Evolutionary conservation across 2,329 filamentous ascomycete genomes (phyloP), one percentile per base, ranked within the genome.

Genomic region (Epichloe gansuensis): DNA sequence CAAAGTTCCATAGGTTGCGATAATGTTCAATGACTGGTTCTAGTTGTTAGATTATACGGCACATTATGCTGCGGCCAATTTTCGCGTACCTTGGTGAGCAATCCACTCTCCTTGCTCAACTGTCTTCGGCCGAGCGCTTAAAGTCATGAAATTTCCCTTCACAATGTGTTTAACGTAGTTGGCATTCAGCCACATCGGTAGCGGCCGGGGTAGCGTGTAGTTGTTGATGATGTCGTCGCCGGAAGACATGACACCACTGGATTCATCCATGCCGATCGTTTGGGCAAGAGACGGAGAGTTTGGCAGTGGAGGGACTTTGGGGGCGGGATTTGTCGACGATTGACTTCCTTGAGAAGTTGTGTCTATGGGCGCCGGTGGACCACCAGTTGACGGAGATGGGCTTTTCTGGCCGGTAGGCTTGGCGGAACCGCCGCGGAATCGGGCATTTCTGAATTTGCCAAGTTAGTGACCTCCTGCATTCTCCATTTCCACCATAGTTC

Each of bases 61-160:
- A 3, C 21, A 21, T 5, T 23, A 12, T n/a, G 38, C 8, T 15
- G 4, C 7, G 7, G 39, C n/a, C 5, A 41, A 21, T 12, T 43
- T 34, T 42, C 15, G 62, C 71, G 64, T 76, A 95, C 91, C 84
- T 76, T 96, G 91, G 68, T 96, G 89, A 56, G 90, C 90, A 60
- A 96, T 78, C 91, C 91, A 97, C 70, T 97, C 91, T 58, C 89
- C 91, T 65, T 89, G 82, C 63, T 96, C 91, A 45, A 96, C 87
- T 52, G 93, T 90, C 73, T 91, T 90, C 23, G 91, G 91, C 64
- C 90, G 85, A 48, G 89, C 89, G 62, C 90, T 94, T 54, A 97
- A 72, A 11, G 91, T 96, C 84, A 95, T 89, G 66, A 97, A 96
- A 72, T 96, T 97, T 54, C 91, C 91, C 73, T 91, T 95, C 63